A percentile compares a stretch with the other conserved stretches of the same genome.
These are phyloP conservation scores for Neckera pumila DNA, from an alignment of 225 moss, liverwort and hornwort genomes.

Conservation along the genomic window DNA sequence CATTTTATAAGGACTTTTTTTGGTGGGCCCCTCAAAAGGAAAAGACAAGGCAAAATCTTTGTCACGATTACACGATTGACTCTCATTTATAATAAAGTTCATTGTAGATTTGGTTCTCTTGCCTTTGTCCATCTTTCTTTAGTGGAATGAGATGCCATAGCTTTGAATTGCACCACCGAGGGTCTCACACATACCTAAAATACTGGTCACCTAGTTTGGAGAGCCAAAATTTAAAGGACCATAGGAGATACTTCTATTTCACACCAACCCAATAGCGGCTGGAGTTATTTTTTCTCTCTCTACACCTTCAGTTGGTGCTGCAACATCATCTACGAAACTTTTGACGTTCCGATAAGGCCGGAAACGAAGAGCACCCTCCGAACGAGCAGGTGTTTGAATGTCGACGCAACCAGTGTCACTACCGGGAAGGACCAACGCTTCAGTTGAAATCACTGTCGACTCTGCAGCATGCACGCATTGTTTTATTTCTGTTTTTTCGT, in stretches of 20 bases:
- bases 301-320: too few species aligned
- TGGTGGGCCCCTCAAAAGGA: neutral
- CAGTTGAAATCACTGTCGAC: neutral
- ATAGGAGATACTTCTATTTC: neutral
- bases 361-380: too few species aligned
- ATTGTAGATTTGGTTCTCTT: neutral
- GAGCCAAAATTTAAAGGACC: neutral
- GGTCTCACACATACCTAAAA: neutral
- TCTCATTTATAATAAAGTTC: neutral
- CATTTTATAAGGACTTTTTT: accelerated
- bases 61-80: neutral
- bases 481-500: neutral
- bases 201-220: accelerated
- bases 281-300: neutral
- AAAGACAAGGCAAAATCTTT: neutral
- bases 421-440: neutral
- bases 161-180: accelerated
- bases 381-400: neutral
- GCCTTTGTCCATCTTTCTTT: neutral
- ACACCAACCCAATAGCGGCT: accelerated
- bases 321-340: neutral
- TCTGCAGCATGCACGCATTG: neutral
- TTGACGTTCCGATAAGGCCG: neutral
- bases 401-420: neutral
- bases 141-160: accelerated